Percentiles rank a stretch among this genome's conserved stretches.
These are phyloP conservation scores for Hypomyces perniciosus DNA, from an alignment of 2,329 filamentous ascomycete species.

Conservation along the genomic window DNA sequence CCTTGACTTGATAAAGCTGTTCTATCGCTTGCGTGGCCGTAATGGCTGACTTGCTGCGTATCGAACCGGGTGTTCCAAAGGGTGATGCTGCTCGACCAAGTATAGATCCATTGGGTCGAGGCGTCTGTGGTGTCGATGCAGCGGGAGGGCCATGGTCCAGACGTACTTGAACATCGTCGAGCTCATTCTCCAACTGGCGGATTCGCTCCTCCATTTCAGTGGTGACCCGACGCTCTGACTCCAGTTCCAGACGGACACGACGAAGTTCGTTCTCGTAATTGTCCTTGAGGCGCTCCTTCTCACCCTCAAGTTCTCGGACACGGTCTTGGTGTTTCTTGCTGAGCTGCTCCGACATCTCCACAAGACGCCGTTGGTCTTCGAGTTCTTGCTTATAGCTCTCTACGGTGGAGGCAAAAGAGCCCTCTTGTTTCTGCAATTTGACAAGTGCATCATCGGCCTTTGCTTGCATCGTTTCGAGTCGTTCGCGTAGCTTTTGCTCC, in stretches of 20 bases:
- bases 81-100: slow-evolving; percentile 51
- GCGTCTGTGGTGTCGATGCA: slow-evolving; percentile 54
- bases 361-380: slow-evolving; percentile 72
- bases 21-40: slow-evolving; percentile 59
- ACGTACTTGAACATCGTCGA: slow-evolving; percentile 48
- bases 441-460: slow-evolving; percentile 80
- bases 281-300: slow-evolving; percentile 55
- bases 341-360: slow-evolving; percentile 74
- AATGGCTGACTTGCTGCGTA: slow-evolving; percentile 49
- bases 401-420: slow-evolving; percentile 73
- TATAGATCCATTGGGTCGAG: slow-evolving; percentile 51
- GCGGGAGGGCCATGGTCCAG: slow-evolving; percentile 37
- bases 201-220: slow-evolving; percentile 42
- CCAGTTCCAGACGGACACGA: slow-evolving; percentile 50
- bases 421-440: slow-evolving; percentile 79
- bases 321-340: slow-evolving; percentile 66
- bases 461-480: slow-evolving; percentile 75
- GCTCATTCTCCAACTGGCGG: slow-evolving; percentile 46
- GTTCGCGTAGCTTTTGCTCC: slow-evolving; percentile 72
- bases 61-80: slow-evolving; percentile 55
- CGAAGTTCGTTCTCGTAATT: slow-evolving; percentile 57
- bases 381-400: slow-evolving; percentile 84
- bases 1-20: slow-evolving; percentile 62
- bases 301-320: slow-evolving; percentile 62
- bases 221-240: slow-evolving; percentile 45